Percentiles rank a stretch among this genome's conserved stretches.
These are phyloP conservation scores for Coniella lustricola DNA, from an alignment of 2,329 filamentous ascomycete genomes.

Conservation along the genomic window DNA sequence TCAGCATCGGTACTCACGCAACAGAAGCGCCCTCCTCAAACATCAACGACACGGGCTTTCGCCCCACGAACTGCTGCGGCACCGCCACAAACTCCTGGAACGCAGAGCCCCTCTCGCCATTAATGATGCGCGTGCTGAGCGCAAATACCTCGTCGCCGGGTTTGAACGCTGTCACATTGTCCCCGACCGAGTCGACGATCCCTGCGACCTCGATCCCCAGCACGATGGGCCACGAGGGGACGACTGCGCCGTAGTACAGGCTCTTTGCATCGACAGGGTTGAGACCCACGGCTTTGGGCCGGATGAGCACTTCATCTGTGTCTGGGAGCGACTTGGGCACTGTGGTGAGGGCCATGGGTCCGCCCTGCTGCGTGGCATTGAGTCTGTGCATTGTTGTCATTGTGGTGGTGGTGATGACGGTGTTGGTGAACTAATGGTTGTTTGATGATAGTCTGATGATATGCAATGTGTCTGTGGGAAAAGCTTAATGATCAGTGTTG, in stretches of 20 bases:
- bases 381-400: background rate
- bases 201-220: conserved; percentile 29
- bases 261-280: conserved; percentile 30
- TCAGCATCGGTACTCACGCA: no score
- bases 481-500: no score
- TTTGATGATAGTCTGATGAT: background rate
- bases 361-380: conserved; percentile 4
- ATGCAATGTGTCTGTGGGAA: background rate
- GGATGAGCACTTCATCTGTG: conserved; percentile 26
- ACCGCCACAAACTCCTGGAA: conserved; percentile 25
- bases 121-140: conserved; percentile 1
- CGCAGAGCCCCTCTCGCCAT: conserved; percentile 16
- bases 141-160: conserved; percentile 25
- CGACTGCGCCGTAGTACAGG: conserved; percentile 22
- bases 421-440: no score
- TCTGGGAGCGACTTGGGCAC: conserved; percentile 19
- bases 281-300: conserved; percentile 25
- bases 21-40: conserved; percentile 27
- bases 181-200: conserved; percentile 27
- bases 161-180: conserved; percentile 23
- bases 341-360: conserved; percentile 11
- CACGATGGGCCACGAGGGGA: conserved; percentile 26
- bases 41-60: conserved; percentile 23
- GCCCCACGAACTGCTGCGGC: conserved; percentile 18
- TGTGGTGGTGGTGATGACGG: no score